Evolutionary conservation across 1,284 basidiomycete genomes (phyloP).

Genomic region (Puccinia hordei): DNA sequence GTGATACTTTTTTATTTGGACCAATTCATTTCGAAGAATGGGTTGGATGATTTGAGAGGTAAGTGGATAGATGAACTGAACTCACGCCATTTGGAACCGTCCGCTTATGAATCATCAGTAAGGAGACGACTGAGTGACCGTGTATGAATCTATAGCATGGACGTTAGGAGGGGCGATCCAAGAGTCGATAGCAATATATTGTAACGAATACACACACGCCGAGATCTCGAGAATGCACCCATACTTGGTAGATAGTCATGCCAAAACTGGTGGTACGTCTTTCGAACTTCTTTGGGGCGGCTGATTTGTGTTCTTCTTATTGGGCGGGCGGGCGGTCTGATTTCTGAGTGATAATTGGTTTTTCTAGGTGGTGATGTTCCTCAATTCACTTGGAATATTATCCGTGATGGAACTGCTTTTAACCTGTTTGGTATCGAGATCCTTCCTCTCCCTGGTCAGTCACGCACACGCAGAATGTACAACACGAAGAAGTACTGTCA

Average conservation of each 20-base stretch:
- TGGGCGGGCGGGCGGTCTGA: too few relatives aligned
- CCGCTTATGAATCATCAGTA: too few relatives aligned
- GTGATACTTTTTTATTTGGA: too few relatives aligned
- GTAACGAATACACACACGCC: slow-evolving; percentile 61
- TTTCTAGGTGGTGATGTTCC: slow-evolving; percentile 65
- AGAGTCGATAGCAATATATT: slow-evolving; percentile 71
- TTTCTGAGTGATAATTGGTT: not conserved
- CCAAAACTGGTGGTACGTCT: slow-evolving; percentile 75
- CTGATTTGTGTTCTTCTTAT: too few relatives aligned
- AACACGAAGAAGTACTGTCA: too few relatives aligned
- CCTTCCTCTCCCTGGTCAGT: slow-evolving; percentile 69
- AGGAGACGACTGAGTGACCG: not conserved
- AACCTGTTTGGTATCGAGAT: slow-evolving; percentile 68
- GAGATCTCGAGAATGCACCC: slow-evolving; percentile 66
- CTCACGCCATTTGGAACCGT: too few relatives aligned
- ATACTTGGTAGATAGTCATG: slow-evolving; percentile 73
- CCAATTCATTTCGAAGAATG: slow-evolving; percentile 66
- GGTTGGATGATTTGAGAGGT: slow-evolving; percentile 78
- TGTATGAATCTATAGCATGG: slow-evolving; percentile 64
- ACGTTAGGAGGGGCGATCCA: slow-evolving; percentile 71
- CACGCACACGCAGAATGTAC: not conserved
- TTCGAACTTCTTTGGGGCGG: slow-evolving; percentile 62
- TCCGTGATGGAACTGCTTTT: slow-evolving; percentile 68
- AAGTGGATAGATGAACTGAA: slow-evolving; percentile 52
- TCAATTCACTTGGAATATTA: slow-evolving; percentile 76